Evolutionary conservation across 306 rosid species (phyloP).

Genomic region (Carpinus viminea): DNA sequence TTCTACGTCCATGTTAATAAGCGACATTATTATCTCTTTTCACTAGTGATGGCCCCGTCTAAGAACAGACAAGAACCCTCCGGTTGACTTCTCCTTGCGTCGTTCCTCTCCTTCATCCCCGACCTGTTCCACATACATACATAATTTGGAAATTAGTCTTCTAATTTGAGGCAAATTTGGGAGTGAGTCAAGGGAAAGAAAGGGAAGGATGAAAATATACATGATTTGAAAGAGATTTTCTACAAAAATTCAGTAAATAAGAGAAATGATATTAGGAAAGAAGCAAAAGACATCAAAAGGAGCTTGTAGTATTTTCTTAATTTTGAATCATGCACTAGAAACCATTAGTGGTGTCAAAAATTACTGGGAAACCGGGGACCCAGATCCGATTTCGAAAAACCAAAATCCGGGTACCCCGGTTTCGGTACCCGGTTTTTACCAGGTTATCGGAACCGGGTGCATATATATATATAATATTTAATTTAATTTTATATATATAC

Average conservation of each 20-base stretch:
- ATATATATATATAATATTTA: too few species aligned
- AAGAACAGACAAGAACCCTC: slow-evolving; percentile 67
- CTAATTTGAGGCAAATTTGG: neutral
- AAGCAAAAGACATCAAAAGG: neutral
- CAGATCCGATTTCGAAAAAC: too few species aligned
- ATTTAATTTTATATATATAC: too few species aligned
- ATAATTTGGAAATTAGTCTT: neutral
- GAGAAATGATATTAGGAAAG: neutral
- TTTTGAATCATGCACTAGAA: neutral
- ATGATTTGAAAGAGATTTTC: neutral
- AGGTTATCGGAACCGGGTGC: too few species aligned
- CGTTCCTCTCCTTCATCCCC: slow-evolving; percentile 72
- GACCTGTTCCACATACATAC: slow-evolving; percentile 41
- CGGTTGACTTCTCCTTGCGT: slow-evolving; percentile 53
- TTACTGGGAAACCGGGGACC: too few species aligned
- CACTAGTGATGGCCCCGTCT: slow-evolving; percentile 67
- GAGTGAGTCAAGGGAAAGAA: neutral
- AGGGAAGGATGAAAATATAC: neutral
- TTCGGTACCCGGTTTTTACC: too few species aligned
- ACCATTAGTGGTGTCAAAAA: neutral
- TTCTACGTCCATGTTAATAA: slow-evolving; percentile 35
- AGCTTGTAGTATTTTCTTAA: neutral
- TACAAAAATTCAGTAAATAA: neutral
- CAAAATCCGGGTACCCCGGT: too few species aligned
- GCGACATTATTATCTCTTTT: slow-evolving; percentile 17